Base-by-base conservation (phyloP, 139 green algal species). In the Desmodesmus armatus region DNA sequence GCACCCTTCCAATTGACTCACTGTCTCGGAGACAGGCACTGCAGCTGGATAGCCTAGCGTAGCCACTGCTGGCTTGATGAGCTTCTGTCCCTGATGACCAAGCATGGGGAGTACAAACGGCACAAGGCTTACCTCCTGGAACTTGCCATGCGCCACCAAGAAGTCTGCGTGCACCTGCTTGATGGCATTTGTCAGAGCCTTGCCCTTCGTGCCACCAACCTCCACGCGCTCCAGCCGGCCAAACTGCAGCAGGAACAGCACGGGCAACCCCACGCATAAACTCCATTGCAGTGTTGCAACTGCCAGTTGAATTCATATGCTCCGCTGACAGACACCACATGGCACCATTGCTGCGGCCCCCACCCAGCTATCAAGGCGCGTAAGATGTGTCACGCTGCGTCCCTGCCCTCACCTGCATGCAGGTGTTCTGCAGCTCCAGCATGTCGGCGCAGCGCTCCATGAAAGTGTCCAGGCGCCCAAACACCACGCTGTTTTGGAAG, bases 171-270 rank as follows among this genome's bases (percentile, higher is more conserved):
- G 90, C 72, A 98, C 95, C 35, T 91, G 76, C 76, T 95, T 95
- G 44, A 97, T 89, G 31, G 78, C 94, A 81, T 89, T 76, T 21
- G 66, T 82, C 17, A 80, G 44, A 7, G 35, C 79, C 39, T 76
- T 90, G 60, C 89, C 91, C 81, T 94, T 94, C 25, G 92, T 95
- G 76, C 94, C 94, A 55, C 96, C 96, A 83, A 98, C 95, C 89
- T 98, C 96, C 11, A 98, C 88, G 29, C 93, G 88, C 87, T 98
- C 96, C 66, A 98, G 91, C 40, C 94, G 94, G 75, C 91, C 90
- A 83, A 98, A 98, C 88, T 95, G 95, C 96, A 78, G 31, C 91
- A 89, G 7, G 91, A 96, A 63, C 88, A 83, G 80, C 47, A 55
- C 47, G 13, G 47, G 7, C 47, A 55, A 21, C 9, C 7, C 47